Conservation (phyloP, 2,329 filamentous ascomycete species). For the Phialemonium atrogriseum region DNA sequence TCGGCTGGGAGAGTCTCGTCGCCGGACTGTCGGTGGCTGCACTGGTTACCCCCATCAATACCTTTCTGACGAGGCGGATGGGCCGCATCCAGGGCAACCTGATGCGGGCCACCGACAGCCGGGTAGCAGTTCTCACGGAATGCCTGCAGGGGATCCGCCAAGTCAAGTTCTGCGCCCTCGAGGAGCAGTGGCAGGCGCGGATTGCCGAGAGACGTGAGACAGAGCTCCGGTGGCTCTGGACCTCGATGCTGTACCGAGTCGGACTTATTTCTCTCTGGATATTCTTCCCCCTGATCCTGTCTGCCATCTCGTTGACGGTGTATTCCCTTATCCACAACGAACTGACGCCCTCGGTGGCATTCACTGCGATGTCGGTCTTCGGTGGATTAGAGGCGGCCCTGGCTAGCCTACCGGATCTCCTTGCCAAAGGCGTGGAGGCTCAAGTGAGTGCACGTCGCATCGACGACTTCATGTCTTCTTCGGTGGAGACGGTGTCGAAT, state of each 20-base stretch:
- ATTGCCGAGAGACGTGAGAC: constrained; percentile 56
- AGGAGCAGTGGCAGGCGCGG: constrained; percentile 66
- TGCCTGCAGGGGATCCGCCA: constrained; percentile 72
- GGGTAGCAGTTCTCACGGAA: constrained; percentile 68
- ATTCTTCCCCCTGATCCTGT: constrained; percentile 63
- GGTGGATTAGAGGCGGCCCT: constrained; percentile 64
- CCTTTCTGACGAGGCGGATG: constrained; percentile 57
- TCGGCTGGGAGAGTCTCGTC: constrained; percentile 64
- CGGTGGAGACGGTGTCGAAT: constrained; percentile 52
- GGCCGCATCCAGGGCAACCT: constrained; percentile 56
- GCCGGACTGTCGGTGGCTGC: constrained; percentile 58
- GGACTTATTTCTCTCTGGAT: constrained; percentile 62
- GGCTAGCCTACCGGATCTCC: constrained; percentile 63
- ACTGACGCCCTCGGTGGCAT: constrained; percentile 65
- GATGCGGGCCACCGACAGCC: constrained; percentile 69
- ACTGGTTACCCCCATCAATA: constrained; percentile 60
- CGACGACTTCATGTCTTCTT: constrained; percentile 58
- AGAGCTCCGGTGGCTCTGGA: constrained; percentile 61
- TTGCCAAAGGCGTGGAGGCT: constrained; percentile 62
- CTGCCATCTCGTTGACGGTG: constrained; percentile 60
- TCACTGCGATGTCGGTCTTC: constrained; percentile 70
- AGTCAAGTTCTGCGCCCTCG: constrained; percentile 76
- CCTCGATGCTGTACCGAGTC: constrained; percentile 55
- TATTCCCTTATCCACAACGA: constrained; percentile 57
- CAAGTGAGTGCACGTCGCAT: constrained; percentile 66